These are phyloP conservation scores for Tieghemostelium lacteum DNA, from an alignment of 78 protist genomes.

Conservation along the genomic window DNA sequence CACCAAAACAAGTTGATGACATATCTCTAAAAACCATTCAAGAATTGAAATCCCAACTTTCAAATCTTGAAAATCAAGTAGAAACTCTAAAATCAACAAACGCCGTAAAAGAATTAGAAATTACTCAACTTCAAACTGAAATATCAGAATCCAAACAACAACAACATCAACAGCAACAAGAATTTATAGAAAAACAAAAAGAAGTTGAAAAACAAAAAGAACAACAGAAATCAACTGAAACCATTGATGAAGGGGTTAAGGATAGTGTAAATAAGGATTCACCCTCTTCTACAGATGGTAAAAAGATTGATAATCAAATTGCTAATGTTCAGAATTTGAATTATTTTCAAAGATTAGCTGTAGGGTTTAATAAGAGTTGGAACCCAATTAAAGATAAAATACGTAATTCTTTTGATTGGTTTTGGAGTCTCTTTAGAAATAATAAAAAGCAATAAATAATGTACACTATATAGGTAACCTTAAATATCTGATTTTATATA, in stretches of 20 bases:
- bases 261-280: conserved; percentile 2
- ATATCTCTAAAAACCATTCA: neutral
- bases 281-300: conserved; percentile 51
- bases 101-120: neutral
- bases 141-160: neutral
- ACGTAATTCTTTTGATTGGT: too few species aligned
- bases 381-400: too few species aligned
- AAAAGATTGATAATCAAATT: neutral
- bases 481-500: too few species aligned
- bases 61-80: neutral
- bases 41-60: neutral
- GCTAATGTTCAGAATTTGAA: too few species aligned
- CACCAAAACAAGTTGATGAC: neutral
- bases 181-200: conserved; percentile 10
- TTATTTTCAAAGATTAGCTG: too few species aligned
- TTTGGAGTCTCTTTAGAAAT: neutral
- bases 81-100: neutral
- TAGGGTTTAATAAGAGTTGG: too few species aligned
- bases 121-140: neutral
- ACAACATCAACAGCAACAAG: neutral
- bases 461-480: too few species aligned
- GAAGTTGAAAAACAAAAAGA: conserved; percentile 49
- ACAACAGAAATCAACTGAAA: conserved; percentile 39
- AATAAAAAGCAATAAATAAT: neutral
- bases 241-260: conserved; percentile 4